A percentile compares a stretch with the other conserved stretches of the same genome.
These are phyloP conservation scores for Lactarius tabidus DNA, from an alignment of 768 basidiomycete genomes.

Conservation along the genomic window DNA sequence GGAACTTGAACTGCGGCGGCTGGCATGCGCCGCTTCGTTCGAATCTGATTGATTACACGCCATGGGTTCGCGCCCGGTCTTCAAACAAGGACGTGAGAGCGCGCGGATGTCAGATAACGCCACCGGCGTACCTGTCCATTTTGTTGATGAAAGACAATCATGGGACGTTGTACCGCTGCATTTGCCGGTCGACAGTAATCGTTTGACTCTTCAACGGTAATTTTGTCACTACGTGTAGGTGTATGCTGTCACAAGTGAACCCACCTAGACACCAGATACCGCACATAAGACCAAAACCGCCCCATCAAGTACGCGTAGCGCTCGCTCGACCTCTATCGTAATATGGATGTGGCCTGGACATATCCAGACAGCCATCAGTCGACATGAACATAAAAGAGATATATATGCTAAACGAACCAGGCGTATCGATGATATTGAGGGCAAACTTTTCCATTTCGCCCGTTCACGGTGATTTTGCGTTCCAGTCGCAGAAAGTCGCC, in stretches of 20 bases:
- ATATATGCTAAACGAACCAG: conserved; percentile 48
- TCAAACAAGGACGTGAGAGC: background rate
- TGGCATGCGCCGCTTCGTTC: conserved; percentile 84
- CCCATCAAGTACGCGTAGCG: conserved; percentile 92
- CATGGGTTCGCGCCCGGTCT: conserved; percentile 97
- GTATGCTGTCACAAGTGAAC: conserved; percentile 20
- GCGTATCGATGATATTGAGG: conserved; percentile 98
- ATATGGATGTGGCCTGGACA: conserved; percentile 97
- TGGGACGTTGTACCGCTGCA: conserved; percentile 95
- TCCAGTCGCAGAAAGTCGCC: conserved; percentile 98
- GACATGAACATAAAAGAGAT: background rate
- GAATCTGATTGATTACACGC: conserved; percentile 89
- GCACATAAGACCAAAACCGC: conserved; percentile 96
- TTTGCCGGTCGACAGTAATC: conserved; percentile 97
- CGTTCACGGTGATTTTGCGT: conserved; percentile 56
- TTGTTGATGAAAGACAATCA: conserved; percentile 97
- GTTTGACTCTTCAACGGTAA: conserved; percentile 74
- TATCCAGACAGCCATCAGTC: background rate
- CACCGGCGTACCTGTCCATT: conserved; percentile 76
- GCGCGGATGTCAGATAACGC: background rate
- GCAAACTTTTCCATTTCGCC: conserved; percentile 77
- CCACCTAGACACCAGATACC: conserved; percentile 90
- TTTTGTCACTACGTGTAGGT: background rate
- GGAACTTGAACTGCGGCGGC: conserved; percentile 96
- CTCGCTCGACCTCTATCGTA: conserved; percentile 98